Evolutionary conservation across 352 stramenopile genomes (phyloP).

Genomic region (Globisporangium spinosum): DNA sequence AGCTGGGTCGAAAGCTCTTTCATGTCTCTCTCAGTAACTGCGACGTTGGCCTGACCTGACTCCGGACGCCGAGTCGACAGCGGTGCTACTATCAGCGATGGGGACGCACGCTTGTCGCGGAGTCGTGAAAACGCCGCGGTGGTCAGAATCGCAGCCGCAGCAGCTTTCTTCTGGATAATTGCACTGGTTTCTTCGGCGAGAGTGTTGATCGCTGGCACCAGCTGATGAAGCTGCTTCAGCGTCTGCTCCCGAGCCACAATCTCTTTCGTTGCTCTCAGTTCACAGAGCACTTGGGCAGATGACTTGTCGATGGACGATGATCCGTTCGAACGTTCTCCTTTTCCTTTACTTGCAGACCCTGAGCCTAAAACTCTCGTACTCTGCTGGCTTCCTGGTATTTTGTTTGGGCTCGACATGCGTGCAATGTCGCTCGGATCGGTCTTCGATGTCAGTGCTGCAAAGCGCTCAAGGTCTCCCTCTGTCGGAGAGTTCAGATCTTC

Average conservation of each 20-base stretch:
- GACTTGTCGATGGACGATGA: constrained; percentile 22
- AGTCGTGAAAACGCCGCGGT: neutral
- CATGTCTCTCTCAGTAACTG: constrained; percentile 4
- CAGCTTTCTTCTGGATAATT: constrained; percentile 22
- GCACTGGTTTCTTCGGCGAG: constrained; percentile 32
- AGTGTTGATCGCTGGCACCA: constrained; percentile 21
- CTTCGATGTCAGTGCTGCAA: constrained; percentile 5
- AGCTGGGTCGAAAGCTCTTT: constrained; percentile 15
- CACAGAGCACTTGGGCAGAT: constrained; percentile 38
- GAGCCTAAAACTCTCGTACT: neutral
- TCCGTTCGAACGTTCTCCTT: neutral
- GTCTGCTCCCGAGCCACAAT: constrained; percentile 58
- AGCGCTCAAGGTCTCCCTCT: constrained; percentile 10
- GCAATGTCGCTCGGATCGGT: neutral
- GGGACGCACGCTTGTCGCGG: constrained; percentile 12
- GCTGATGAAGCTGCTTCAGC: constrained; percentile 39
- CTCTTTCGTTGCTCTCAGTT: constrained; percentile 50
- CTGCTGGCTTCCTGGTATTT: neutral
- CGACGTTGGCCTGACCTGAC: constrained; percentile 10
- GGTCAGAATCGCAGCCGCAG: constrained; percentile 10
- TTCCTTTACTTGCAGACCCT: neutral
- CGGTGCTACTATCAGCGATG: constrained; percentile 10
- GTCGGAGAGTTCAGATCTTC: constrained; percentile 8
- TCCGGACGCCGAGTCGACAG: constrained; percentile 10
- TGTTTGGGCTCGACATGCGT: neutral